phyloP scores from a whole-genome alignment of 495 filamentous ascomycete species.

The Neurospora sp. region DNA sequence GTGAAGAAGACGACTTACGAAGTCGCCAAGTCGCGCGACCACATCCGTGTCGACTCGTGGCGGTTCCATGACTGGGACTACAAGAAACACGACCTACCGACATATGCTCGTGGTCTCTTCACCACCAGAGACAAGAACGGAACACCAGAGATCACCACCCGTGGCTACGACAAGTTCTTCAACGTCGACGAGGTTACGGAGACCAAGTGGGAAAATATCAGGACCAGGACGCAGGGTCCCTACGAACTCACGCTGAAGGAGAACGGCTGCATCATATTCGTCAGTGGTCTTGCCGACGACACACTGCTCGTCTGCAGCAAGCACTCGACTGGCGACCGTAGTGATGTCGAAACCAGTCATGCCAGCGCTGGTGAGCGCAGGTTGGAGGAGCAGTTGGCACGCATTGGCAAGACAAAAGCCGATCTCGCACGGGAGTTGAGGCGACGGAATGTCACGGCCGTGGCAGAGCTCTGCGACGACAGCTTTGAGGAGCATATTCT shows the following conservation, averaged over 20 bases:
- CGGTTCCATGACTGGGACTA: slow-evolving; percentile 90
- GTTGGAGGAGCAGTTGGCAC: slow-evolving; percentile 67
- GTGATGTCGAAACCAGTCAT: slow-evolving; percentile 64
- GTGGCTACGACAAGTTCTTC: slow-evolving; percentile 99
- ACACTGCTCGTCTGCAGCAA: slow-evolving; percentile 93
- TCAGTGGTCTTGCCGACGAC: slow-evolving; percentile 79
- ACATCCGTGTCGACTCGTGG: slow-evolving; percentile 77
- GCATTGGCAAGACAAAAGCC: slow-evolving; percentile 61
- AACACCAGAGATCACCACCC: slow-evolving; percentile 62
- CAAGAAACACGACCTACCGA: slow-evolving; percentile 73
- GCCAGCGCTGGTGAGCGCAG: slow-evolving; percentile 76
- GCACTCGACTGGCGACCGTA: slow-evolving; percentile 77
- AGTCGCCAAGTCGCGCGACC: slow-evolving; percentile 45
- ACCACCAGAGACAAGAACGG: slow-evolving; percentile 56
- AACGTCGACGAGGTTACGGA: slow-evolving; percentile 69
- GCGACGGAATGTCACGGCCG: slow-evolving; percentile 76
- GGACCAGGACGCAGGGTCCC: slow-evolving; percentile 66
- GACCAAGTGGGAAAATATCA: slow-evolving; percentile 75
- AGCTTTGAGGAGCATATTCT: slow-evolving; percentile 94
- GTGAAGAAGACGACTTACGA: slow-evolving; percentile 65
- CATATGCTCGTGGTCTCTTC: slow-evolving; percentile 87
- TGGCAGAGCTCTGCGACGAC: slow-evolving; percentile 96
- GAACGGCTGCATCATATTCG: slow-evolving; percentile 98
- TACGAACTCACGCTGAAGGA: slow-evolving; percentile 97
- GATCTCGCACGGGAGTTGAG: slow-evolving; percentile 70